These are phyloP conservation scores for Ustilago trichophora DNA, from an alignment of 1,284 basidiomycete species.

Conservation along the genomic window DNA sequence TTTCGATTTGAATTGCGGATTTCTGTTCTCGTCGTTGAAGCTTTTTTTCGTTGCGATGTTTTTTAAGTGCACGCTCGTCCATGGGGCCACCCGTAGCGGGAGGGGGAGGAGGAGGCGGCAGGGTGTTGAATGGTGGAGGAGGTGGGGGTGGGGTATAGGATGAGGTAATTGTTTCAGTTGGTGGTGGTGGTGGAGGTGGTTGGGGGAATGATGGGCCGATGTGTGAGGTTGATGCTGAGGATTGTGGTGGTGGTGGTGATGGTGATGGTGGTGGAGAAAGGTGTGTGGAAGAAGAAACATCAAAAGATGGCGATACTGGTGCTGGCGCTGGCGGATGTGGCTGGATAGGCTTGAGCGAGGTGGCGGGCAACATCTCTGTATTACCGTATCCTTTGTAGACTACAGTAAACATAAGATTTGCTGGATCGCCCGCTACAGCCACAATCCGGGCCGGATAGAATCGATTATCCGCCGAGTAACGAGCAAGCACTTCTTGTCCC, in stretches of 20 bases:
- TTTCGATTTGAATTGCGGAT: slow-evolving; percentile 85
- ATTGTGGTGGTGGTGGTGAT: slow-evolving; percentile 14
- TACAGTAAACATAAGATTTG: slow-evolving; percentile 88
- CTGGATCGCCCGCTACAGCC: slow-evolving; percentile 82
- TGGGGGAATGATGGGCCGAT: no score
- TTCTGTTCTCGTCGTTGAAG: slow-evolving; percentile 83
- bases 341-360: slow-evolving; percentile 73
- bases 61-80: slow-evolving; percentile 64
- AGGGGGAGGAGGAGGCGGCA: slow-evolving; percentile 42
- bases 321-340: background rate
- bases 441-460: slow-evolving; percentile 57
- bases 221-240: background rate
- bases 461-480: slow-evolving; percentile 71
- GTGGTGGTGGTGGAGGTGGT: background rate
- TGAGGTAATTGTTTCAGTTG: background rate
- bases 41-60: slow-evolving; percentile 95
- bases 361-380: slow-evolving; percentile 84
- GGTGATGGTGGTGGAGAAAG: background rate
- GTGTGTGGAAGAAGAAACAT: no score
- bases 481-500: slow-evolving; percentile 92
- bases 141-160: slow-evolving; percentile 66
- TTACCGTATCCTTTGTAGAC: slow-evolving; percentile 94
- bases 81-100: background rate
- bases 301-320: background rate
- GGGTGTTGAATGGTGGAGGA: slow-evolving; percentile 70